Conservation (phyloP, 2,329 filamentous ascomycete species). For the Coniochaeta ligniaria region DNA sequence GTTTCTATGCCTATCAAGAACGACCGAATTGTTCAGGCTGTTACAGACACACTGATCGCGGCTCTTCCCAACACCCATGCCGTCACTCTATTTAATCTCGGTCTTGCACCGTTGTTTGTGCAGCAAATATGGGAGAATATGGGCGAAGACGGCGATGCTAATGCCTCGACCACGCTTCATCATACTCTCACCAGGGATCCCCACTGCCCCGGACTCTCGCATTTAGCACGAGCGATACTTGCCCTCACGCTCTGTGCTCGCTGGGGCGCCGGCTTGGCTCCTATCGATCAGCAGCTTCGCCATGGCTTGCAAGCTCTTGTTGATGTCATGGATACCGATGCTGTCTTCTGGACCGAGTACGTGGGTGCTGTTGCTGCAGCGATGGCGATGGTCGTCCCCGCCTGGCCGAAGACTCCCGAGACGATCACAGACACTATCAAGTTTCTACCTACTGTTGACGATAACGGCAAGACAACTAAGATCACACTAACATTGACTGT, state of each 20-base stretch:
- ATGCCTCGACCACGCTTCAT: constrained; percentile 65
- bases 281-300: constrained; percentile 37
- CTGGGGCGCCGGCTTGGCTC: constrained; percentile 58
- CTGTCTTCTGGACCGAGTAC: constrained; percentile 47
- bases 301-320: constrained; percentile 34
- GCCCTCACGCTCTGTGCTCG: constrained; percentile 65
- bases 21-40: constrained; percentile 21
- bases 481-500: constrained; percentile 17
- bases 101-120: constrained; percentile 37
- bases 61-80: constrained; percentile 32
- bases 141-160: constrained; percentile 41
- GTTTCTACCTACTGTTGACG: constrained; percentile 10
- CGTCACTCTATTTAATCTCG: constrained; percentile 33
- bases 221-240: constrained; percentile 63
- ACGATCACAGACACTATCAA: constrained; percentile 27
- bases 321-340: constrained; percentile 25
- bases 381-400: constrained; percentile 33
- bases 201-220: constrained; percentile 64
- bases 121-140: constrained; percentile 43
- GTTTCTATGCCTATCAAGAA: constrained; percentile 10
- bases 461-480: constrained; percentile 18
- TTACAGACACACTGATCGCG: constrained; percentile 28
- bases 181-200: constrained; percentile 62
- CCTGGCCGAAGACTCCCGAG: constrained; percentile 27
- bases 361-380: constrained; percentile 39